Base-by-base conservation (phyloP, 177 flowering plant species). In the Vitis hybrid region DNA sequence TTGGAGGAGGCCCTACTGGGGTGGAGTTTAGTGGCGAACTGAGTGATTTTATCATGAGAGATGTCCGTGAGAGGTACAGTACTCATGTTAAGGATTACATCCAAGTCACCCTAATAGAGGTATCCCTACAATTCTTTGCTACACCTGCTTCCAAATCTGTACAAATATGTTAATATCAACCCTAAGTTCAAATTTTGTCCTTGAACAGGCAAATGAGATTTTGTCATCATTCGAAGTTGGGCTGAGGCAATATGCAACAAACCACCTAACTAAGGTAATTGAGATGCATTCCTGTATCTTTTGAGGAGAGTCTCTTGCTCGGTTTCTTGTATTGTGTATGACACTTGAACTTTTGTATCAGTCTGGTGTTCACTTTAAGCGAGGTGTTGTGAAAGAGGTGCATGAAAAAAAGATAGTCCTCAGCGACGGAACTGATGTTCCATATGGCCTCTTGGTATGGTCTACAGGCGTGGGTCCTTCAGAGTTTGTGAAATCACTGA, bases 1-100 rank as follows among this genome's bases (percentile, higher is more conserved):
- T 91, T 66, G 98, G 95, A 62, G 98, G 98, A 17, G 98, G 97
- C 52, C 98, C 98, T 1, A 93, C 97, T 6, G 98, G 95, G 3
- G 95, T 91, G 62, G 97, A 93, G 74, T 93, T 91, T 62, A 91
- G 98, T 70, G 98, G 97, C 13, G 97, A 93, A 73, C 52, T 93
- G 81, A 90, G 97, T 78, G 98, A 93, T 79, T 93, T 91, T 67
- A 91, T 91, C 66, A 80, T 82, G 81, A 85, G 71, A 79, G 98
- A 91, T 84, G 97, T 91, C 49, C 72, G 62, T 11, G 86, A 91
- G 66, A 68, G 84, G 6, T 91, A 81, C 73, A 21, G 87, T 24
- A 24, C 27, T 69, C 98, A 93, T 78, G 90, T 87, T 12, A 92
- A 90, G 76, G 93, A 93, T 74, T 70, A 88, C 74, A 69, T 94